Percentiles rank a stretch among this genome's conserved stretches.
Conservation (phyloP, 1,284 basidiomycete species). For the Naganishia liquefaciens region DNA sequence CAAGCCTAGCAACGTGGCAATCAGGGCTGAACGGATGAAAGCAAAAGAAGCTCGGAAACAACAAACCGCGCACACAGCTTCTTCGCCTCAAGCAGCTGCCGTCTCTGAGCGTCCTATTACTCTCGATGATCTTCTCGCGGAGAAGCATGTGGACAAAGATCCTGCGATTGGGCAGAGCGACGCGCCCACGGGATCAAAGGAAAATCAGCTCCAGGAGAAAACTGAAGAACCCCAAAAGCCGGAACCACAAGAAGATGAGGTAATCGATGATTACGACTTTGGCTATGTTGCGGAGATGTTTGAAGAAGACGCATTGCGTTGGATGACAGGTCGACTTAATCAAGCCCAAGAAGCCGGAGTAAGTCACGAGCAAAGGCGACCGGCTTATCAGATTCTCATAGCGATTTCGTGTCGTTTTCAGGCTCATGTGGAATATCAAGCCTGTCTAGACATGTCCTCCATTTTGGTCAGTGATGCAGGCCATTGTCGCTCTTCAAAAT, state of each 20-base stretch:
- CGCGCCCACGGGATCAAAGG: neutral
- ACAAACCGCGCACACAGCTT: slow-evolving; percentile 37
- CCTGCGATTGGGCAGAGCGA: slow-evolving; percentile 31
- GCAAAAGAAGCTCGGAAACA: slow-evolving; percentile 56
- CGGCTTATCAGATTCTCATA: slow-evolving; percentile 20
- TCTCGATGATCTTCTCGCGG: slow-evolving; percentile 11
- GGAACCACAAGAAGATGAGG: slow-evolving; percentile 47
- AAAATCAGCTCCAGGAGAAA: slow-evolving; percentile 32
- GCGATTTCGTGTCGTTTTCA: slow-evolving; percentile 60
- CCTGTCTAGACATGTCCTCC: slow-evolving; percentile 87
- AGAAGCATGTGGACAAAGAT: slow-evolving; percentile 6
- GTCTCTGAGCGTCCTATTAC: neutral
- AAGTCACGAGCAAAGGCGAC: slow-evolving; percentile 33
- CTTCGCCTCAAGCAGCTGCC: neutral
- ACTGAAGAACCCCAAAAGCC: slow-evolving; percentile 36
- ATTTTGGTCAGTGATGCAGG: slow-evolving; percentile 61
- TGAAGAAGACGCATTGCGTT: slow-evolving; percentile 79
- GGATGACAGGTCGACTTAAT: slow-evolving; percentile 84
- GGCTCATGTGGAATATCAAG: slow-evolving; percentile 87
- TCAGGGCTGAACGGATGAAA: slow-evolving; percentile 34
- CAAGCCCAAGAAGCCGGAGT: slow-evolving; percentile 86
- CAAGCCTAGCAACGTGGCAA: slow-evolving; percentile 16
- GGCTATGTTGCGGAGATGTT: slow-evolving; percentile 78
- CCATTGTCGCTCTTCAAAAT: no score
- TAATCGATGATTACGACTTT: slow-evolving; percentile 56